Conservation (phyloP, 208 protist species). For the Leishmania turanica region DNA sequence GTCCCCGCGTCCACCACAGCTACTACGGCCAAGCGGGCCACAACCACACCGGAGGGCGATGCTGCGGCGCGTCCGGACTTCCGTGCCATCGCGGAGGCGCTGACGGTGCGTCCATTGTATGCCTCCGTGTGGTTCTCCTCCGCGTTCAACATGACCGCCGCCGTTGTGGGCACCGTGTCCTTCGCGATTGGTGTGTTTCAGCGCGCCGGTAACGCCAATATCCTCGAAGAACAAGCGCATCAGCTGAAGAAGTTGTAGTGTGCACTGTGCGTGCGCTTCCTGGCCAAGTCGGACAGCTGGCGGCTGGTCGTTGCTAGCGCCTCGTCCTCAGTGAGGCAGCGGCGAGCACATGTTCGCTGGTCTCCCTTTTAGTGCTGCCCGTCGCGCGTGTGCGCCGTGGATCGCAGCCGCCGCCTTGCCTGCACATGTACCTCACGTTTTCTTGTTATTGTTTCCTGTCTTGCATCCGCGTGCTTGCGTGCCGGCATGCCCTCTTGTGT, state of each 20-base stretch:
- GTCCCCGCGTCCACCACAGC: not conserved
- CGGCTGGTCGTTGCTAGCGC: not conserved
- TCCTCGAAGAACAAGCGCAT: conserved; percentile 63
- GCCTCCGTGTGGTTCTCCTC: conserved; percentile 28
- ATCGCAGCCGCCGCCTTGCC: not conserved
- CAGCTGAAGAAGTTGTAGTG: conserved; percentile 23
- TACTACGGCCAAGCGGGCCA: not conserved
- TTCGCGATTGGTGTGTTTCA: conserved; percentile 73
- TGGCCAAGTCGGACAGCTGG: not conserved
- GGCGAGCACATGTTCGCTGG: not conserved
- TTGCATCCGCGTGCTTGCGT: not conserved
- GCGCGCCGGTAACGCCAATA: conserved; percentile 66
- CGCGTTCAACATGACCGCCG: conserved; percentile 29
- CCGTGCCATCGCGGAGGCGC: conserved; percentile 28
- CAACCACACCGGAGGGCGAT: not conserved
- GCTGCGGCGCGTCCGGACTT: conserved; percentile 29
- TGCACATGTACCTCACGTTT: not conserved
- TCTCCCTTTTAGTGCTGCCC: not conserved
- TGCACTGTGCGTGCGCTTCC: not conserved
- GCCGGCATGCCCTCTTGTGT: not conserved
- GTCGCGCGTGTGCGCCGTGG: not conserved
- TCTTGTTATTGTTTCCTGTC: too few relatives aligned
- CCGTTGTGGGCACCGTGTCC: conserved; percentile 38
- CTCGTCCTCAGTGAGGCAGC: not conserved
- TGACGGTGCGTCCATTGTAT: conserved; percentile 39